Evolutionary conservation across 768 basidiomycete species (phyloP).

Genomic region (Tricholoma flavovirens): DNA sequence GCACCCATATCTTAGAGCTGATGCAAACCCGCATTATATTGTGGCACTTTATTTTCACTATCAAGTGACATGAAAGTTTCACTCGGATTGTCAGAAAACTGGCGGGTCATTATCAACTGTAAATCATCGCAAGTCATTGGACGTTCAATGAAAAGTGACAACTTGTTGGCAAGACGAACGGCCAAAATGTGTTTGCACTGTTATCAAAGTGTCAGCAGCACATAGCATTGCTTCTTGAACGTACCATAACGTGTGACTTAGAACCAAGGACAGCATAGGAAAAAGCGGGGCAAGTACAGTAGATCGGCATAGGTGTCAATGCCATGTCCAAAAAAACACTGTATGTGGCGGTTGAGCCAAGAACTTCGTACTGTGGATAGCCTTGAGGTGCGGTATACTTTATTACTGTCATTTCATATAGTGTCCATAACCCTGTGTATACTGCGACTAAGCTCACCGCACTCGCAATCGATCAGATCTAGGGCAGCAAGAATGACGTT

Average conservation of each 20-base stretch:
- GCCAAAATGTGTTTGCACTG: constrained; percentile 84
- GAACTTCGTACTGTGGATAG: constrained; percentile 57
- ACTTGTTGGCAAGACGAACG: constrained; percentile 48
- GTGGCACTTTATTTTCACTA: not conserved
- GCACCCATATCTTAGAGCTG: not conserved
- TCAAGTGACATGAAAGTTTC: not conserved
- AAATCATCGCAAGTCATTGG: constrained; percentile 43
- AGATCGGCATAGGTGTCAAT: constrained; percentile 39
- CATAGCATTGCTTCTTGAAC: constrained; percentile 13
- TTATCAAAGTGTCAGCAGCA: not conserved
- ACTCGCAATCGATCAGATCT: constrained; percentile 68
- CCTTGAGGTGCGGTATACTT: constrained; percentile 55
- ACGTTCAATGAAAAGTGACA: constrained; percentile 48
- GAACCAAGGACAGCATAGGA: constrained; percentile 55
- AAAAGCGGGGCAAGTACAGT: constrained; percentile 76
- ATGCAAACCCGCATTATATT: not conserved
- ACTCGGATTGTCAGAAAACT: constrained; percentile 22
- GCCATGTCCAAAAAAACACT: constrained; percentile 45
- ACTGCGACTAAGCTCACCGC: constrained; percentile 37
- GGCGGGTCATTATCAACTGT: constrained; percentile 33
- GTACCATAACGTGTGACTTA: constrained; percentile 60
- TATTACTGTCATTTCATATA: constrained; percentile 39
- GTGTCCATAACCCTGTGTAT: not conserved
- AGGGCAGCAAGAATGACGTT: constrained; percentile 62
- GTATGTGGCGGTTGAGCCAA: constrained; percentile 61